Conservation (phyloP, 2,329 filamentous ascomycete species). For the Aspergillus alliaceus region DNA sequence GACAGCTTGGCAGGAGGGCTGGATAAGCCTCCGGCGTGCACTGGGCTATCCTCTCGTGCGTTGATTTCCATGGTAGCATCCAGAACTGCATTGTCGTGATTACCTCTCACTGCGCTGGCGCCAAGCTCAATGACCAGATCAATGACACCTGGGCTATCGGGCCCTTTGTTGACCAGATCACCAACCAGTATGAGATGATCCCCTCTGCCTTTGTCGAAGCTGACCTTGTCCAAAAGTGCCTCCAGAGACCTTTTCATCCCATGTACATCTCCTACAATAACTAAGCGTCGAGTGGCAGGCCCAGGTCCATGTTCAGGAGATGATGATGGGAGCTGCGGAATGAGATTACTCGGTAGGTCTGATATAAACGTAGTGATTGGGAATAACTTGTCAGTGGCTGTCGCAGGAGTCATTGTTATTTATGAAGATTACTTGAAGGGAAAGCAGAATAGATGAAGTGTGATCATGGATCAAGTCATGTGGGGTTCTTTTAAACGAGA, state of each 20-base stretch:
- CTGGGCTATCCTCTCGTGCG: background rate
- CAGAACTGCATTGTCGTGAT: constrained; percentile 26
- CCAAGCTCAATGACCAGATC: constrained; percentile 21
- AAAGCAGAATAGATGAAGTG: too few species aligned
- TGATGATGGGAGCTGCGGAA: background rate
- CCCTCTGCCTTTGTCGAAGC: constrained; percentile 7
- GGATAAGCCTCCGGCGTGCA: background rate
- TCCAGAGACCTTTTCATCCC: background rate
- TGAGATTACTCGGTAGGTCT: background rate
- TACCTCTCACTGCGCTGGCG: constrained; percentile 24
- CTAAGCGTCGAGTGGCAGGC: background rate
- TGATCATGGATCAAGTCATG: too few species aligned
- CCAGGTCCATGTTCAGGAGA: background rate
- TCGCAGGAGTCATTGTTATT: too few species aligned
- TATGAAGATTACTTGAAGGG: too few species aligned
- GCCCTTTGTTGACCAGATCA: constrained; percentile 23
- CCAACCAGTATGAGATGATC: constrained; percentile 22
- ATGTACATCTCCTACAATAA: background rate
- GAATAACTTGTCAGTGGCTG: background rate
- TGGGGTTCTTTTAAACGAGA: too few species aligned
- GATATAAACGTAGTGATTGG: background rate
- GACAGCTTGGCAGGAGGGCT: background rate
- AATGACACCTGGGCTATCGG: constrained; percentile 21
- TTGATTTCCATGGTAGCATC: constrained; percentile 17
- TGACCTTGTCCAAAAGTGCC: background rate